Conservation (phyloP, 2,329 filamentous ascomycete genomes). For the Aspergillus pseudoglaucus region DNA sequence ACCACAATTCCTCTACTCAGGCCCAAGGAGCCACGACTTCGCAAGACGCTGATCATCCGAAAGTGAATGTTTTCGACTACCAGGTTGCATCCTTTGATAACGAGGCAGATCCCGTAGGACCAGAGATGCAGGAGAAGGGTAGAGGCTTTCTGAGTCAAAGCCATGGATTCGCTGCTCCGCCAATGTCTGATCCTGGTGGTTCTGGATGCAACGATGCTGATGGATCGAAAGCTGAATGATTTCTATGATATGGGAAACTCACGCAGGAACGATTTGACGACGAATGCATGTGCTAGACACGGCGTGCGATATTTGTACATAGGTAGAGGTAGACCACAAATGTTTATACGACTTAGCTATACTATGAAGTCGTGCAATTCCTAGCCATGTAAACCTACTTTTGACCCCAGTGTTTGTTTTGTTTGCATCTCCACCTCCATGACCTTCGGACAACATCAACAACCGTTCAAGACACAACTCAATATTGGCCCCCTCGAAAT, state of each 20-base stretch:
- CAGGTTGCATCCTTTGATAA: conserved; percentile 33
- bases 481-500: background rate
- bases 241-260: background rate
- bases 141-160: conserved; percentile 16
- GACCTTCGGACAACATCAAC: background rate
- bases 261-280: background rate
- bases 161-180: background rate
- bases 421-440: conserved; percentile 8
- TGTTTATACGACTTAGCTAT: too few relatives aligned
- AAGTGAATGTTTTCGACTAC: conserved; percentile 35
- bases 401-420: background rate
- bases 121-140: conserved; percentile 37
- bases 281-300: background rate
- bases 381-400: background rate
- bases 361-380: too few relatives aligned
- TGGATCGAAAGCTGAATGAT: background rate
- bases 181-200: background rate
- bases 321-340: background rate
- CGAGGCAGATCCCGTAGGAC: conserved; percentile 14
- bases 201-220: background rate
- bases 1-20: background rate
- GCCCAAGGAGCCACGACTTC: background rate
- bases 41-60: conserved; percentile 6
- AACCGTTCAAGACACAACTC: conserved; percentile 8
- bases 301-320: background rate